These are phyloP conservation scores for Populus hybrid DNA, from an alignment of 441 rosid species.

Conservation along the genomic window DNA sequence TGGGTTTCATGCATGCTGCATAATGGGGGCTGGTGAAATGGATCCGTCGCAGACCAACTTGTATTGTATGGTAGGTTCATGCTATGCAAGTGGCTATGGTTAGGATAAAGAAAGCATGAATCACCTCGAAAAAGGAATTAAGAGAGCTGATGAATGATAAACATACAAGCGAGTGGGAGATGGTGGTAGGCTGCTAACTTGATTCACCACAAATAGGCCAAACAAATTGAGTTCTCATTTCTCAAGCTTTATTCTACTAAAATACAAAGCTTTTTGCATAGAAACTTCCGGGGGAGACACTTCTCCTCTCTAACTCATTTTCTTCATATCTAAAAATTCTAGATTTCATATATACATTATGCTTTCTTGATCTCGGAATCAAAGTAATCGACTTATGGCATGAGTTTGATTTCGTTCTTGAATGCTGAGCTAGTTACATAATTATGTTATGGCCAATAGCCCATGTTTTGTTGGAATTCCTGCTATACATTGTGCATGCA, in stretches of 20 bases:
- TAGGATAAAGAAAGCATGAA: background rate
- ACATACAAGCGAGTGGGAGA: conserved; percentile 8
- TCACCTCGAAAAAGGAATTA: background rate
- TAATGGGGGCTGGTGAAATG: conserved; percentile 29
- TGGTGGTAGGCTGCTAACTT: conserved; percentile 4
- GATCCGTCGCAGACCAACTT: conserved; percentile 16
- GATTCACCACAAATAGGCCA: background rate
- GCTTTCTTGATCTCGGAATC: background rate
- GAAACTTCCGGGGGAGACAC: background rate
- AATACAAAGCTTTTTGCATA: background rate
- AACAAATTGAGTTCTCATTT: background rate
- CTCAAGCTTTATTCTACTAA: background rate
- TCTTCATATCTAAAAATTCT: background rate
- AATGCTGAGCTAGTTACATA: background rate
- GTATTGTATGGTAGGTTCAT: conserved; percentile 7
- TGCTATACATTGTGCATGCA: background rate
- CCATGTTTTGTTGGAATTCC: background rate
- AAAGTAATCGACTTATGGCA: too few relatives aligned
- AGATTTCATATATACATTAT: background rate
- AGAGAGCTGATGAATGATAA: background rate
- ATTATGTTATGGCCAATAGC: background rate
- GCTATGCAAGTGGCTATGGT: conserved; percentile 4
- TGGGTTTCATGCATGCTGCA: conserved; percentile 20
- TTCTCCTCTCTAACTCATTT: background rate
- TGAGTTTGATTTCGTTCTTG: background rate